These are phyloP conservation scores for Geotrichum restrictum DNA, from an alignment of 1,139 yeast species.

Conservation along the genomic window DNA sequence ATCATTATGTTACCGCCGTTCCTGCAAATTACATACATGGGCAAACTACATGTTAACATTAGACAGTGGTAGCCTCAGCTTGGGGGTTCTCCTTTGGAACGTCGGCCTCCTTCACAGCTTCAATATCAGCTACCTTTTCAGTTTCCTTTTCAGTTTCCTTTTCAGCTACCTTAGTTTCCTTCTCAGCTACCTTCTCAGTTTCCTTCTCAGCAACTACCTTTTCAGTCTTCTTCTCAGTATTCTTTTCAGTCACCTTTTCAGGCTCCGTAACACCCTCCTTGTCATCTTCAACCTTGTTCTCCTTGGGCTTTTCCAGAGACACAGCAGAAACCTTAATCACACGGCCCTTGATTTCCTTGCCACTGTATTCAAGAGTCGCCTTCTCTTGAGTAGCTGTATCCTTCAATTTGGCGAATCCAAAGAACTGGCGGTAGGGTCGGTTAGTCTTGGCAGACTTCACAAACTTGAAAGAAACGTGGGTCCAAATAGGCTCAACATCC, in stretches of 20 bases:
- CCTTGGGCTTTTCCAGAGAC: slow-evolving; percentile 12
- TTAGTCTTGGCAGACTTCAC: not conserved
- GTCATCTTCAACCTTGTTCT: not conserved
- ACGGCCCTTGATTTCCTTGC: slow-evolving; percentile 40
- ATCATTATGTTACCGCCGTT: slow-evolving; percentile 10
- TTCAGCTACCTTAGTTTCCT: slow-evolving; percentile 1
- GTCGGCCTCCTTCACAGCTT: not conserved
- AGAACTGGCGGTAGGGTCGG: slow-evolving; percentile 23
- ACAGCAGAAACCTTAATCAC: slow-evolving; percentile 29
- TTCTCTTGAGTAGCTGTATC: slow-evolving; percentile 43
- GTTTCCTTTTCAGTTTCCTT: not conserved
- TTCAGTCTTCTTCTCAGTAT: not conserved
- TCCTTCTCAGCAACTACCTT: slow-evolving; percentile 13
- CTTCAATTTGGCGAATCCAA: slow-evolving; percentile 54
- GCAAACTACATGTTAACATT: not conserved
- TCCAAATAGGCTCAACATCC: slow-evolving; percentile 26
- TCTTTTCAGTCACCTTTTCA: not conserved
- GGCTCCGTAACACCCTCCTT: not conserved
- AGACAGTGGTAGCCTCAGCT: slow-evolving; percentile 2
- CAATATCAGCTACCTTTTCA: not conserved
- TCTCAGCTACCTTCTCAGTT: slow-evolving; percentile 16
- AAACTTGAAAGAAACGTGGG: slow-evolving; percentile 12
- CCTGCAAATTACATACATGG: slow-evolving; percentile 13
- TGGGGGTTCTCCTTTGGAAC: not conserved
- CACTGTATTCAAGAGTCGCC: slow-evolving; percentile 45